These are phyloP conservation scores for Microcyclosporella mali DNA, from an alignment of 2,329 filamentous ascomycete genomes.

Conservation along the genomic window DNA sequence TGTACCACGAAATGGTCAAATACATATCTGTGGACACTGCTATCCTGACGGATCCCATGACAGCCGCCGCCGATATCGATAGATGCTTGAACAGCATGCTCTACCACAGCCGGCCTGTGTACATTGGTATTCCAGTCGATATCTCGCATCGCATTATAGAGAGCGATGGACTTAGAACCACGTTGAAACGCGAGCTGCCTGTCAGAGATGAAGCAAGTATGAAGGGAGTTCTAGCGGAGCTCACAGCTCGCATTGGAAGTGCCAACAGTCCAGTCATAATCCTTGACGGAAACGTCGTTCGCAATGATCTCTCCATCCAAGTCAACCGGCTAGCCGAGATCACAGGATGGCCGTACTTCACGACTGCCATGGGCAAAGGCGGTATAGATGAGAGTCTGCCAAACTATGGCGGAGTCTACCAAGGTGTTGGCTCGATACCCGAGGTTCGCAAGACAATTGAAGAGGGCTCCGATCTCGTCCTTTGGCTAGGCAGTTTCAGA, in stretches of 20 bases:
- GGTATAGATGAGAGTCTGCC: conserved; percentile 68
- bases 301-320: conserved; percentile 11
- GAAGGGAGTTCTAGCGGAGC: conserved; percentile 1
- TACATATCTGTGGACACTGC: conserved; percentile 24
- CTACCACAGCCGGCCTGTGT: conserved; percentile 20
- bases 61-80: conserved; percentile 25
- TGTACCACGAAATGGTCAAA: conserved; percentile 25
- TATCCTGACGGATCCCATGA: conserved; percentile 17
- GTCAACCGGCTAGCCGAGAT: conserved; percentile 13
- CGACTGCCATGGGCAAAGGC: conserved; percentile 86
- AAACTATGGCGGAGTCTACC: conserved; percentile 80
- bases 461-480: conserved; percentile 14
- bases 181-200: conserved; percentile 6
- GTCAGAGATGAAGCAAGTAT: conserved; percentile 5
- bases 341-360: conserved; percentile 46
- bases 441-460: conserved; percentile 45
- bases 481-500: conserved; percentile 15
- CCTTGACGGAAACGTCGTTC: conserved; percentile 20
- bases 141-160: conserved; percentile 13
- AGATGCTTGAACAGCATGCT: conserved; percentile 22
- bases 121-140: conserved; percentile 24
- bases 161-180: conserved; percentile 8
- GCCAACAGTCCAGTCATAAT: conserved; percentile 17
- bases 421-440: conserved; percentile 66
- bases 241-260: neutral